Conservation (phyloP, 371 early-diverging fungal genomes). For the Agmasoma carcini region DNA sequence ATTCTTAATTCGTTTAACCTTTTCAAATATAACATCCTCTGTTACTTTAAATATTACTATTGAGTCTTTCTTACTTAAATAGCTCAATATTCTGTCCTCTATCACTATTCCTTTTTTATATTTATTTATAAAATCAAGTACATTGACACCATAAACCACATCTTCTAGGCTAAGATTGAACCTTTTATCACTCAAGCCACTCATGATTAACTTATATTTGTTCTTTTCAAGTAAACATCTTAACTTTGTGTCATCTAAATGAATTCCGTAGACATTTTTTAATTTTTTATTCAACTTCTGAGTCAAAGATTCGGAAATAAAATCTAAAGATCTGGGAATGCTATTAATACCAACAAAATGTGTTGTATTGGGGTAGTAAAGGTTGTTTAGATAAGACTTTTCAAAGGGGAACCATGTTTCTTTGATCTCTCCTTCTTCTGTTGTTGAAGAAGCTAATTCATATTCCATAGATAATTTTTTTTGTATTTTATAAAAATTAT, state of each 20-base stretch:
- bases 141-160: background rate
- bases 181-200: background rate
- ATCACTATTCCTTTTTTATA: background rate
- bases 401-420: slow-evolving; percentile 18
- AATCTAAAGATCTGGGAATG: slow-evolving; percentile 30
- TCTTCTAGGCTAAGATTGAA: too few species aligned
- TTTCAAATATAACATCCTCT: background rate
- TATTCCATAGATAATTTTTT: slow-evolving; percentile 31
- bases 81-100: slow-evolving; percentile 8
- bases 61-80: slow-evolving; percentile 4
- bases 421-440: slow-evolving; percentile 38
- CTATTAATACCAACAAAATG: slow-evolving; percentile 32
- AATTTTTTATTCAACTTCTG: slow-evolving; percentile 34
- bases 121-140: background rate
- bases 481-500: too few species aligned
- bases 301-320: slow-evolving; percentile 1
- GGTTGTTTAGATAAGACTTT: slow-evolving; percentile 20
- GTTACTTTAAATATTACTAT: slow-evolving; percentile 7
- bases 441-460: slow-evolving; percentile 19
- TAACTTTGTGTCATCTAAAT: slow-evolving; percentile 15
- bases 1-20: too few species aligned
- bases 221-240: background rate
- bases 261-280: slow-evolving; percentile 20
- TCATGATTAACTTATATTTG: background rate
- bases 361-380: slow-evolving; percentile 16